Evolutionary conservation across 2,329 filamentous ascomycete species (phyloP).

Genomic region (Aspergillus glaucus): DNA sequence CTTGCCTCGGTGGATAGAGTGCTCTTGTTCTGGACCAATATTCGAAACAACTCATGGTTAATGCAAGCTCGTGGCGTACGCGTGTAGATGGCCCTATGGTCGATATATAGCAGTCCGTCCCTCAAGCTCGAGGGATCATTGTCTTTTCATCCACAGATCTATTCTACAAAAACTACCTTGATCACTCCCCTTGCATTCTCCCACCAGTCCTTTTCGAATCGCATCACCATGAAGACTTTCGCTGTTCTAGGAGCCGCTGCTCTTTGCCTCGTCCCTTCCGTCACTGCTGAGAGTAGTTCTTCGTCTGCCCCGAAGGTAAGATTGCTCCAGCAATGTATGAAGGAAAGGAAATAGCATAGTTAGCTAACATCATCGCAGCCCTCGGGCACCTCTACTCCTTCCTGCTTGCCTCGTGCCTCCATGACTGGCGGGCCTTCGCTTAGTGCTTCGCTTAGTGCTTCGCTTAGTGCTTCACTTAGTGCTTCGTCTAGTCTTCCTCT

Average conservation of each 20-base stretch:
- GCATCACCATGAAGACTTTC: slow-evolving; percentile 24
- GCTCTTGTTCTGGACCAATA: slow-evolving; percentile 1
- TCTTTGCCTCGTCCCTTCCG: slow-evolving; percentile 16
- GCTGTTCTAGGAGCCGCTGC: slow-evolving; percentile 18
- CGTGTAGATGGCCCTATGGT: no score
- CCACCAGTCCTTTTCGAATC: neutral
- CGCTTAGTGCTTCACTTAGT: neutral
- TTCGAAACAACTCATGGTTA: neutral
- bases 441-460: neutral
- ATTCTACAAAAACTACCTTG: no score
- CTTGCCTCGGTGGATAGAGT: slow-evolving; percentile 7
- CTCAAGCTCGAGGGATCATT: no score
- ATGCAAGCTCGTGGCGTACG: no score
- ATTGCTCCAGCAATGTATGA: no score
- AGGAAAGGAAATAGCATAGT: neutral
- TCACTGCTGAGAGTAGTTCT: slow-evolving; percentile 11
- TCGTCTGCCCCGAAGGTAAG: no score
- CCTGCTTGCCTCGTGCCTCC: neutral
- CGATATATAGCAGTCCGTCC: no score
- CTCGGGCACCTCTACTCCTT: neutral
- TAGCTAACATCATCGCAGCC: neutral
- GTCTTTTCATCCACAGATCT: no score
- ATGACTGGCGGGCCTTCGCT: neutral
- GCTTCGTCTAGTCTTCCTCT: neutral
- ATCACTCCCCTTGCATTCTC: neutral